These are phyloP conservation scores for Penicillium sp. DNA, from an alignment of 2,329 filamentous ascomycete genomes.

Conservation along the genomic window DNA sequence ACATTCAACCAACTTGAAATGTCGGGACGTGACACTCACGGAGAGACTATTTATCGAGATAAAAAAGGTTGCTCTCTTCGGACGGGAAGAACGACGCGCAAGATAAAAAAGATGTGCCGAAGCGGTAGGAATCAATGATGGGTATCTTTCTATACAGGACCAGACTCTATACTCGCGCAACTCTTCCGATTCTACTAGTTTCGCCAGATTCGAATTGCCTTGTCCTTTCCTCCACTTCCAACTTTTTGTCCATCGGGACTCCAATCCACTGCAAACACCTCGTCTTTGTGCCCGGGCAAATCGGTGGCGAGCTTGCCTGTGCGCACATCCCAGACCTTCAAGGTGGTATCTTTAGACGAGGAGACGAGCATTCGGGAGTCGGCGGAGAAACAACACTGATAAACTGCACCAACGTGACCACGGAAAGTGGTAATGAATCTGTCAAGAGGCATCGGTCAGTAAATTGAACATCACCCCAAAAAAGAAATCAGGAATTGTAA, in stretches of 20 bases:
- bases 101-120: neutral
- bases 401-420: slow-evolving; percentile 86
- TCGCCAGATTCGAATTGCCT: slow-evolving; percentile 61
- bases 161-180: slow-evolving; percentile 1
- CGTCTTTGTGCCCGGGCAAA: slow-evolving; percentile 82
- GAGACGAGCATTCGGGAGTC: slow-evolving; percentile 87
- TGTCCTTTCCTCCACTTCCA: slow-evolving; percentile 89
- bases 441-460: slow-evolving; percentile 8
- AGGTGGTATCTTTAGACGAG: slow-evolving; percentile 81
- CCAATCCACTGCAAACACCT: slow-evolving; percentile 95
- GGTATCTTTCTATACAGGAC: slow-evolving; percentile 20
- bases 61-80: neutral
- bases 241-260: slow-evolving; percentile 83
- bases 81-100: neutral
- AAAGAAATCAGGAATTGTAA: neutral
- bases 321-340: slow-evolving; percentile 91
- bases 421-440: slow-evolving; percentile 82
- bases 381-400: slow-evolving; percentile 86
- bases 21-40: too few relatives aligned
- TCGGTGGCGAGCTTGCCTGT: slow-evolving; percentile 77
- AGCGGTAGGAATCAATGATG: slow-evolving; percentile 2
- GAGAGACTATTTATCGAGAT: too few relatives aligned
- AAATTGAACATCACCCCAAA: slow-evolving; percentile 3
- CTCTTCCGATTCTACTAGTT: slow-evolving; percentile 38
- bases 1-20: too few relatives aligned